Evolutionary conservation across 768 basidiomycete species (phyloP).

Genomic region (Tulasnella sp.): DNA sequence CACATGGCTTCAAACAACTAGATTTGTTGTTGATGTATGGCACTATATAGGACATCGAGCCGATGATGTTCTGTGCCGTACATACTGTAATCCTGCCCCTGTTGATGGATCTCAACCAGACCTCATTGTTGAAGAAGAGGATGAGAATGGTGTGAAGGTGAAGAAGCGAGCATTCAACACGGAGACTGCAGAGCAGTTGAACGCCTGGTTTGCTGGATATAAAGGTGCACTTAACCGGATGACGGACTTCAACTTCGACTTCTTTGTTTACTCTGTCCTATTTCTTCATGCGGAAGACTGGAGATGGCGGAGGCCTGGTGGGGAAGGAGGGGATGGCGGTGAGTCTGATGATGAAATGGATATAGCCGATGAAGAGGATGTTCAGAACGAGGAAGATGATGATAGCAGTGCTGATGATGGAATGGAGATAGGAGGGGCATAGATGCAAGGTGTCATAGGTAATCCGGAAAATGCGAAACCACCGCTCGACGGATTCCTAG

Average conservation of each 20-base stretch:
- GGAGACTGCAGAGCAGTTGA: neutral
- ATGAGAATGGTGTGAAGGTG: neutral
- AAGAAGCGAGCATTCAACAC: constrained; percentile 2
- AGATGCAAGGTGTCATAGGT: too few relatives aligned
- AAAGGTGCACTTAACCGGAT: neutral
- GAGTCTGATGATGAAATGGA: too few relatives aligned
- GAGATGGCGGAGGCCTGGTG: neutral
- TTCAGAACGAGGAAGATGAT: too few relatives aligned
- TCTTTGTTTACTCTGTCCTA: neutral
- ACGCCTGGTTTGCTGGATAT: neutral
- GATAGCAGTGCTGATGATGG: too few relatives aligned
- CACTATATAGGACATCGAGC: constrained; percentile 1
- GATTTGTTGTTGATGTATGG: constrained; percentile 1
- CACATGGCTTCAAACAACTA: neutral
- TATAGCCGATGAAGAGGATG: too few relatives aligned
- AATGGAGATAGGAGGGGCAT: too few relatives aligned
- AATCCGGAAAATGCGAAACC: too few relatives aligned
- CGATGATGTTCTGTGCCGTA: neutral
- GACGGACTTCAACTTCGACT: constrained; percentile 4
- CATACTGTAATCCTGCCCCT: neutral
- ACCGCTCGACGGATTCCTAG: too few relatives aligned
- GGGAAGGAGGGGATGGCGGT: too few relatives aligned
- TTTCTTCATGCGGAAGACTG: neutral
- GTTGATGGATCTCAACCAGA: neutral
- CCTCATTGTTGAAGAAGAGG: neutral